These are phyloP conservation scores for Cladorrhinum samala DNA, from an alignment of 495 filamentous ascomycete genomes.

Conservation along the genomic window DNA sequence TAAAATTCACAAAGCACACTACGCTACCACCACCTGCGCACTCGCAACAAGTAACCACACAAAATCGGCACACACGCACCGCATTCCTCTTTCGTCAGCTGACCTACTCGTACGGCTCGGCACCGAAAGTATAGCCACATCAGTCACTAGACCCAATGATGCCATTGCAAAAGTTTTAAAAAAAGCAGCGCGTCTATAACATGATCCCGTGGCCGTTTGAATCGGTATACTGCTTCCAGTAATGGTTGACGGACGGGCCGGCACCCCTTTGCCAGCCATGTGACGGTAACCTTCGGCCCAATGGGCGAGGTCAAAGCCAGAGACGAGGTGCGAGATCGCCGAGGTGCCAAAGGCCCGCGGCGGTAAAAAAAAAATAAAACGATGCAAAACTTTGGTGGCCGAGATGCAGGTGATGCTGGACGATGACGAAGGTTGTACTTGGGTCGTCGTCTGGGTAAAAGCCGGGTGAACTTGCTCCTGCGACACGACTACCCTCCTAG, in stretches of 20 bases:
- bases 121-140: constrained; percentile 38
- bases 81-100: neutral
- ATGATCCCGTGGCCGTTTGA: constrained; percentile 12
- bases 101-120: constrained; percentile 32
- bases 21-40: too few relatives aligned
- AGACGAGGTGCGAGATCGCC: constrained; percentile 15
- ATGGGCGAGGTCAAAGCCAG: constrained; percentile 11
- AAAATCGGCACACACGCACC: neutral
- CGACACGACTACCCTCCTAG: constrained; percentile 14
- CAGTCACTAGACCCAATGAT: constrained; percentile 30
- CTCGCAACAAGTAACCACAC: too few relatives aligned
- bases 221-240: constrained; percentile 21
- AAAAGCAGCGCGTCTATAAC: constrained; percentile 20
- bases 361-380: constrained; percentile 21
- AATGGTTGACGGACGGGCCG: constrained; percentile 10
- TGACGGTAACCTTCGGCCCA: constrained; percentile 20
- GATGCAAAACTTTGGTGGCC: constrained; percentile 19
- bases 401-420: constrained; percentile 24
- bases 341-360: constrained; percentile 17
- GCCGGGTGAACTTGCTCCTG: constrained; percentile 17
- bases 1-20: too few relatives aligned
- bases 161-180: constrained; percentile 19
- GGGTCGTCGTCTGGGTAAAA: constrained; percentile 20
- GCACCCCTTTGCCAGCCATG: constrained; percentile 18
- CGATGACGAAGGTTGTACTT: constrained; percentile 24